Conservation (phyloP, 192 early-diverging fungal species). For the Coemansia aciculifera region DNA sequence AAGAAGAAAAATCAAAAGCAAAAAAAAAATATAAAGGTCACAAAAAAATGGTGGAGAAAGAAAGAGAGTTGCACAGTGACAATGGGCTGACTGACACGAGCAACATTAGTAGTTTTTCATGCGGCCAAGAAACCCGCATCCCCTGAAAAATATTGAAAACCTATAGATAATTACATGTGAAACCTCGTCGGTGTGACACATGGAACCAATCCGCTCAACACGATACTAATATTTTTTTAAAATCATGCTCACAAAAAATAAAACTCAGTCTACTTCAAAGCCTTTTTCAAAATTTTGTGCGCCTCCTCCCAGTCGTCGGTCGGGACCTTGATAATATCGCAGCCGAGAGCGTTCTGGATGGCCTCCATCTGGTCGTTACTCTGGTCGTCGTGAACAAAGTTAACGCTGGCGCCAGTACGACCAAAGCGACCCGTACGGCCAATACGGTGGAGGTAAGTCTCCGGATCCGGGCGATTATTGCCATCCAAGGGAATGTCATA, state of each 20-base stretch:
- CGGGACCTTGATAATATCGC: conserved; percentile 76
- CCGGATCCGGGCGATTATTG: conserved; percentile 70
- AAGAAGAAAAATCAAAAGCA: neutral
- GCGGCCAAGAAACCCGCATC: neutral
- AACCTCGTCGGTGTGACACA: too few species aligned
- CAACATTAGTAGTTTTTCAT: neutral
- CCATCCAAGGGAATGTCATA: conserved; percentile 87
- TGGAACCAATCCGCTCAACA: too few species aligned
- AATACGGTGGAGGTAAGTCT: conserved; percentile 97
- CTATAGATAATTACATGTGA: too few species aligned
- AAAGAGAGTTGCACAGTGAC: neutral
- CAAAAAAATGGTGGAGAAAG: neutral
- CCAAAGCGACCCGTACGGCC: conserved; percentile 98
- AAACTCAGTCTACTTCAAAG: conserved; percentile 44
- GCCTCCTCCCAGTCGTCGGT: conserved; percentile 82
- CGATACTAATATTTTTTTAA: too few species aligned
- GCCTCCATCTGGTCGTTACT: conserved; percentile 75
- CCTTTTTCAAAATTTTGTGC: conserved; percentile 85
- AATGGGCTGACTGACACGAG: too few species aligned
- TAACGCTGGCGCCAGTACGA: conserved; percentile 89
- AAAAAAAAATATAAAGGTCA: neutral
- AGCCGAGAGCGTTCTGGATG: conserved; percentile 80
- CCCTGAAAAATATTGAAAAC: too few species aligned
- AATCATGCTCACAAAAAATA: too few species aligned
- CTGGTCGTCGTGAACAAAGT: conserved; percentile 85